Evolutionary conservation across 2,329 filamentous ascomycete genomes (phyloP).

Genomic region (Penicillium decumbens): DNA sequence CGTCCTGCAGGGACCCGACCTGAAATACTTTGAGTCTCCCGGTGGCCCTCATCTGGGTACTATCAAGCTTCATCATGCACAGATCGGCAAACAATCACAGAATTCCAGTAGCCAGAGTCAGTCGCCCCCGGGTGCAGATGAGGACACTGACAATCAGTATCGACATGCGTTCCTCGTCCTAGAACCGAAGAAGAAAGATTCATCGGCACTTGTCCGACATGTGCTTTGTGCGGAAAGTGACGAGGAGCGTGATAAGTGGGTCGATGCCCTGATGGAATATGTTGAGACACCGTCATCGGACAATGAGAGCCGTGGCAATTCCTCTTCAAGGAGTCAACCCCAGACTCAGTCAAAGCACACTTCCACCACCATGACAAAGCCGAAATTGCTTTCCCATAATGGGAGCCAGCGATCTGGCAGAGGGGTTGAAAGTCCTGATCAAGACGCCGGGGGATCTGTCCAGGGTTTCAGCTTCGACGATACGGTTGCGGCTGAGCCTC

Average conservation of each 20-base stretch:
- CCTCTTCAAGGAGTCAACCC: conserved; percentile 18
- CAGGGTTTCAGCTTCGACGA: conserved; percentile 55
- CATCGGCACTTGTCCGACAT: conserved; percentile 79
- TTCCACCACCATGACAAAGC: conserved; percentile 19
- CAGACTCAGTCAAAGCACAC: conserved; percentile 18
- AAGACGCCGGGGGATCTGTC: conserved; percentile 33
- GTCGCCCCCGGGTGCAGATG: conserved; percentile 58
- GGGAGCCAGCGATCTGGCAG: conserved; percentile 28
- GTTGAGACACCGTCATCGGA: conserved; percentile 56
- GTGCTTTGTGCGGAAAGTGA: conserved; percentile 96
- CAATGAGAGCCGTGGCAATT: conserved; percentile 25
- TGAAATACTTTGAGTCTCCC: conserved; percentile 89
- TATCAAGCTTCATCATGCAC: conserved; percentile 84
- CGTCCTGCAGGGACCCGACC: conserved; percentile 61
- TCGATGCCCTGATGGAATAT: conserved; percentile 81
- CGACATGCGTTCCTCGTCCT: conserved; percentile 92
- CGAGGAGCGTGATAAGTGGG: conserved; percentile 86
- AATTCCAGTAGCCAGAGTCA: conserved; percentile 52
- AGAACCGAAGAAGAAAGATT: conserved; percentile 95
- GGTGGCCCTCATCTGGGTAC: conserved; percentile 87
- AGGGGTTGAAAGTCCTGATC: conserved; percentile 40
- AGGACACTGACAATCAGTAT: conserved; percentile 88
- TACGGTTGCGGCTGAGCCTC: conserved; percentile 55
- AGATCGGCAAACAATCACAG: conserved; percentile 88
- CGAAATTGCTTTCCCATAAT: conserved; percentile 22